Conservation (phyloP, 345 rosid genomes). For the Clarkia xantiana region DNA sequence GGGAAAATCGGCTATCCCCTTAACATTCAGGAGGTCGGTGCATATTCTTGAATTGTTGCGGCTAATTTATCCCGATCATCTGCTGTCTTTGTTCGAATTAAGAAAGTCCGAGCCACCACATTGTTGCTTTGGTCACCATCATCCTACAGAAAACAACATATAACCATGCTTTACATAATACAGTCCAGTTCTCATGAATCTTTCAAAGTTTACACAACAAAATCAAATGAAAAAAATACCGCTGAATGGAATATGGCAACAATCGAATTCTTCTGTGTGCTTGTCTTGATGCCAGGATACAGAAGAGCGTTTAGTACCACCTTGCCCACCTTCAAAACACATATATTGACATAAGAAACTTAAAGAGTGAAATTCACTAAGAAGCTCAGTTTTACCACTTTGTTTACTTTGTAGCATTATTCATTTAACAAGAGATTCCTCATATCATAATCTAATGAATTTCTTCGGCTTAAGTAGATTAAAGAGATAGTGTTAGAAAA, state of each 20-base stretch:
- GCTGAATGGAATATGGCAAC: constrained; percentile 81
- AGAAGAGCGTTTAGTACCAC: constrained; percentile 75
- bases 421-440: too few species aligned
- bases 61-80: constrained; percentile 73
- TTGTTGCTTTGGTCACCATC: constrained; percentile 28
- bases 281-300: constrained; percentile 82
- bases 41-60: constrained; percentile 59
- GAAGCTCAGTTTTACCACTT: too few species aligned
- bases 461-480: neutral
- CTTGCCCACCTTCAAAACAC: constrained; percentile 80
- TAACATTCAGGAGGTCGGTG: constrained; percentile 45
- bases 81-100: constrained; percentile 55
- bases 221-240: constrained; percentile 32
- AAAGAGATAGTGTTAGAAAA: neutral
- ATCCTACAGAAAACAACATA: constrained; percentile 16
- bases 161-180: too few species aligned
- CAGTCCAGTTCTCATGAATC: neutral
- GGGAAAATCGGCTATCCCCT: neutral
- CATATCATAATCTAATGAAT: too few species aligned
- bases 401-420: too few species aligned
- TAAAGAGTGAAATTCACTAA: too few species aligned
- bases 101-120: constrained; percentile 59
- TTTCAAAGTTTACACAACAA: neutral
- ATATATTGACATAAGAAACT: too few species aligned
- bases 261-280: constrained; percentile 58